Evolutionary conservation across 371 early-diverging fungal species (phyloP).

Genomic region (Zychaea mexicana): DNA sequence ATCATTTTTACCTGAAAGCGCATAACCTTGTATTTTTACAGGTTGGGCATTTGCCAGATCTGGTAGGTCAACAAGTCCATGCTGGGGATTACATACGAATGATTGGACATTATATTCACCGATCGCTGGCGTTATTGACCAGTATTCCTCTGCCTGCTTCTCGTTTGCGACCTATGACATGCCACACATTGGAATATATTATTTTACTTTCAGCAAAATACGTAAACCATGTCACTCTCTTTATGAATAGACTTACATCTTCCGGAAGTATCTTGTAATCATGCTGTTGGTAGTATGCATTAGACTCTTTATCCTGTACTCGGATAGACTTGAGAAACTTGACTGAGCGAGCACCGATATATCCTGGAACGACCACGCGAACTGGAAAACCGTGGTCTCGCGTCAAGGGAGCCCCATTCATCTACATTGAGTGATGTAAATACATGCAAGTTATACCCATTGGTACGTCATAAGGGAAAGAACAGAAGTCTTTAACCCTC

Average conservation of each 20-base stretch:
- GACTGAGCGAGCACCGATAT: constrained; percentile 87
- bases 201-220: neutral
- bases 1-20: constrained; percentile 32
- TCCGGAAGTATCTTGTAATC: constrained; percentile 89
- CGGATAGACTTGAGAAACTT: constrained; percentile 76
- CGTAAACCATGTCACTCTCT: too few species aligned
- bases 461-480: too few species aligned
- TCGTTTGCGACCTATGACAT: constrained; percentile 30
- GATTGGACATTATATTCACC: constrained; percentile 80
- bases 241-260: constrained; percentile 39
- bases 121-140: constrained; percentile 62
- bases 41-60: neutral
- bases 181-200: neutral
- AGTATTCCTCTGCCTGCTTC: constrained; percentile 45
- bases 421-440: constrained; percentile 36
- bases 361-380: constrained; percentile 83
- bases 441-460: too few species aligned
- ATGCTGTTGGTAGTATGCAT: constrained; percentile 74
- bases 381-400: constrained; percentile 84
- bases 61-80: constrained; percentile 26
- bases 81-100: constrained; percentile 61
- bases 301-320: constrained; percentile 67
- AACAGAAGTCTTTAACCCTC: neutral
- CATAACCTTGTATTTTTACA: constrained; percentile 34
- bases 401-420: constrained; percentile 80